Conservation (phyloP, 148 eudicot genomes). For the Linanthus parryae region DNA sequence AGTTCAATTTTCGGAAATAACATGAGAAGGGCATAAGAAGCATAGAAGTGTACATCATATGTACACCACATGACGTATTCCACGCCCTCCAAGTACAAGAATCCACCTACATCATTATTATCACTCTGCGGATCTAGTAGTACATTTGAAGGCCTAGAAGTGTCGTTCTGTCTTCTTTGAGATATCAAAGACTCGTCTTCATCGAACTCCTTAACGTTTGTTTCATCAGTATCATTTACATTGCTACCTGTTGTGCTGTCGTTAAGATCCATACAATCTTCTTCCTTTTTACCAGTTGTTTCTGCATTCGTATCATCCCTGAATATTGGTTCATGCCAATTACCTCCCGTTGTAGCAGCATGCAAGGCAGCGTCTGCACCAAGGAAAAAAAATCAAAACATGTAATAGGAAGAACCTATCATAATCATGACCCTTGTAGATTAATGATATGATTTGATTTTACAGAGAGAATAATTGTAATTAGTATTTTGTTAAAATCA, state of each 20-base stretch:
- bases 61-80: conserved; percentile 99
- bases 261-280: conserved; percentile 18
- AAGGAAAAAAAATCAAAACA: no score
- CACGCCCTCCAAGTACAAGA: conserved; percentile 92
- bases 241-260: conserved; percentile 13
- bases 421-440: no score
- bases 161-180: conserved; percentile 10
- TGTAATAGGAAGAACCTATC: no score
- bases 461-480: no score
- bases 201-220: conserved; percentile 11
- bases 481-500: no score
- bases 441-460: no score
- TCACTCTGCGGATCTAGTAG: conserved; percentile 29
- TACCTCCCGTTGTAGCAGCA: conserved; percentile 17
- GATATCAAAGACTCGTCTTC: conserved; percentile 23
- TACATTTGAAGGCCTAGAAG: conserved; percentile 15
- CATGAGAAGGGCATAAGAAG: conserved; percentile 92
- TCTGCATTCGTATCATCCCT: conserved; percentile 16
- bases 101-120: conserved; percentile 79
- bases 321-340: conserved; percentile 13
- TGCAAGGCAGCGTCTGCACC: conserved; percentile 65
- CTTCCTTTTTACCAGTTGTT: conserved; percentile 27
- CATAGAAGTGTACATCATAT: conserved; percentile 97
- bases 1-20: conserved; percentile 96
- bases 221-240: conserved; percentile 18